These are phyloP conservation scores for Kingdonia uniflora DNA, from an alignment of 164 flowering plant species.

Conservation along the genomic window DNA sequence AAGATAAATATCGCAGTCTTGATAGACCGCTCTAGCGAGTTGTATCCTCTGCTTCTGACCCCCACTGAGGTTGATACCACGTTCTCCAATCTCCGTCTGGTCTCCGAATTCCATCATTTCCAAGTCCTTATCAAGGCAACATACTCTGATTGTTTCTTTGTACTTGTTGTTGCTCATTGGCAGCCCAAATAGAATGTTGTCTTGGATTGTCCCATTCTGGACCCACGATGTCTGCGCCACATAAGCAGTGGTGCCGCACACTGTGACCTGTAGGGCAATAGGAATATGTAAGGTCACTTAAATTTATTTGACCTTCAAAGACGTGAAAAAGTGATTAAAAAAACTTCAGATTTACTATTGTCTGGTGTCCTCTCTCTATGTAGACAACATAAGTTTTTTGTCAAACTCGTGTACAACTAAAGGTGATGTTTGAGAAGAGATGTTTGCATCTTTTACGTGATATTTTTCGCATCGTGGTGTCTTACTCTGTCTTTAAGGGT, in stretches of 20 bases:
- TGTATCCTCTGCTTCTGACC: conserved; percentile 99
- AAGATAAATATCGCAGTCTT: conserved; percentile 82
- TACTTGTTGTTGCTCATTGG: conserved; percentile 62
- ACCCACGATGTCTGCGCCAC: conserved; percentile 97
- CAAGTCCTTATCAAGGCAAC: conserved; percentile 84
- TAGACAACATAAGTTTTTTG: too few species aligned
- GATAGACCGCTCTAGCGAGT: conserved; percentile 97
- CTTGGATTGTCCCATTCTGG: conserved; percentile 89
- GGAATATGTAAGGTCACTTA: too few species aligned
- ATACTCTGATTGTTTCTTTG: conserved; percentile 58
- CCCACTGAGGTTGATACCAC: conserved; percentile 97
- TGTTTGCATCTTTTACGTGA: too few species aligned
- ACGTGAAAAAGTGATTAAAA: too few species aligned
- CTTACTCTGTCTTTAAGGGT: too few species aligned
- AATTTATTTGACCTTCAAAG: too few species aligned
- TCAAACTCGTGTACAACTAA: too few species aligned
- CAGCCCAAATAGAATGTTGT: conserved; percentile 79
- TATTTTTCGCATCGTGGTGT: too few species aligned
- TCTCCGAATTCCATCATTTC: conserved; percentile 99
- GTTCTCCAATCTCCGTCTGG: conserved; percentile 99
- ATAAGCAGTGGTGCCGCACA: conserved; percentile 15
- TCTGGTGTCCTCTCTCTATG: too few species aligned
- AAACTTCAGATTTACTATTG: too few species aligned
- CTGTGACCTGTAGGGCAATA: conserved; percentile 9
- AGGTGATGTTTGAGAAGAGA: too few species aligned